Conservation (phyloP, 169 alveolate genomes). For the Plasmodium relictum region DNA sequence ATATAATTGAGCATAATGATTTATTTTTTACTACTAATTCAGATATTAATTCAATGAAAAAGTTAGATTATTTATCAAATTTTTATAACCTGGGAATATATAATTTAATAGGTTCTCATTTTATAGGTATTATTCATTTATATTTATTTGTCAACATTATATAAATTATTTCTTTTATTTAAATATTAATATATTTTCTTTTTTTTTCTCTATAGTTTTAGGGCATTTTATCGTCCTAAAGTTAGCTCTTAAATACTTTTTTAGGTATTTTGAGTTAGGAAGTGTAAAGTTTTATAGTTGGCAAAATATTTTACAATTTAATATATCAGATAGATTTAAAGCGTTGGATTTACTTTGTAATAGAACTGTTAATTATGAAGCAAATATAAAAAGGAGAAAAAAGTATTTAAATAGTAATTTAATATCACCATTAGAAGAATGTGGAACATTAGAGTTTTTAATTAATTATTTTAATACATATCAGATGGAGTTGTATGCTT, state of each 20-base stretch:
- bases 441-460: constrained; percentile 45
- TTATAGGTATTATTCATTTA: constrained; percentile 13
- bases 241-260: constrained; percentile 30
- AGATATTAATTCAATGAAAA: constrained; percentile 19
- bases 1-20: constrained; percentile 9
- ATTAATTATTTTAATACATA: constrained; percentile 44
- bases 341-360: constrained; percentile 47
- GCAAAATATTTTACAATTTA: constrained; percentile 40
- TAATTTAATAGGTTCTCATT: constrained; percentile 41
- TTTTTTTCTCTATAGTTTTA: constrained; percentile 14
- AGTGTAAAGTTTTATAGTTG: constrained; percentile 26
- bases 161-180: background rate
- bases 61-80: constrained; percentile 7
- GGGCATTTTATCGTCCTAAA: constrained; percentile 39
- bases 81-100: constrained; percentile 28
- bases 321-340: constrained; percentile 34
- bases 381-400: constrained; percentile 33
- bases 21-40: constrained; percentile 38
- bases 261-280: constrained; percentile 30
- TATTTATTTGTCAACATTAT: background rate
- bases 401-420: constrained; percentile 13
- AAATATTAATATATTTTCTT: background rate
- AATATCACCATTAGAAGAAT: constrained; percentile 17
- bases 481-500: constrained; percentile 42
- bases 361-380: constrained; percentile 3